Evolutionary conservation across 305 asterid genomes (phyloP).

Genomic region (Solanum hybrid): DNA sequence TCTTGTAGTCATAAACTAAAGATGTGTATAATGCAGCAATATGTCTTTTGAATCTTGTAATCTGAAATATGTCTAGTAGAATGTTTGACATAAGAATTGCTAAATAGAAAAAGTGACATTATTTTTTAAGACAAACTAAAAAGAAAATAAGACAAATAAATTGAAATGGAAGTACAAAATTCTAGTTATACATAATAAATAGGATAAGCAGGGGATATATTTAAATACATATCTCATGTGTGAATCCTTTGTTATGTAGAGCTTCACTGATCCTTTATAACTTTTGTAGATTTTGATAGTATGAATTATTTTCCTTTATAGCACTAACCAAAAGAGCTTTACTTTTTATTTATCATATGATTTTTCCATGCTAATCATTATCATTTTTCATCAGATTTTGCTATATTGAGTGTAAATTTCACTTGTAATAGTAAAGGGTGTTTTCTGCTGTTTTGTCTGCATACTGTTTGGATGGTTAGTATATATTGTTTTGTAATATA

Average conservation of each 20-base stretch:
- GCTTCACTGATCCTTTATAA: not conserved
- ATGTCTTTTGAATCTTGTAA: not conserved
- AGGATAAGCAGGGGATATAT: not conserved
- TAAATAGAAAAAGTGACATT: not conserved
- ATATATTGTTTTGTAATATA: too few relatives aligned
- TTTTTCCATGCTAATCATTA: not conserved
- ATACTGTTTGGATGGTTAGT: not conserved
- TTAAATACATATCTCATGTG: not conserved
- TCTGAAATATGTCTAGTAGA: not conserved
- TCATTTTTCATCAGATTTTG: not conserved
- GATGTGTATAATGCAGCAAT: not conserved
- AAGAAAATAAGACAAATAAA: not conserved
- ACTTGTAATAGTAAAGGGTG: not conserved
- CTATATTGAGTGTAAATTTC: not conserved
- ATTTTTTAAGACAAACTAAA: too few relatives aligned
- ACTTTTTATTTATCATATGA: not conserved
- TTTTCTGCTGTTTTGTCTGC: not conserved
- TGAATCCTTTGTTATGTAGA: not conserved
- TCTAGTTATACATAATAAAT: not conserved
- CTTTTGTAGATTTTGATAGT: not conserved
- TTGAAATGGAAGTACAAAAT: not conserved
- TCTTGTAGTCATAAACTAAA: not conserved
- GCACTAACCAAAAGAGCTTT: not conserved
- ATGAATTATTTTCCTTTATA: not conserved
- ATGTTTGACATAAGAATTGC: not conserved